phyloP scores from a whole-genome alignment of 805 yeast genomes.

The Danielozyma ontarioensis region DNA sequence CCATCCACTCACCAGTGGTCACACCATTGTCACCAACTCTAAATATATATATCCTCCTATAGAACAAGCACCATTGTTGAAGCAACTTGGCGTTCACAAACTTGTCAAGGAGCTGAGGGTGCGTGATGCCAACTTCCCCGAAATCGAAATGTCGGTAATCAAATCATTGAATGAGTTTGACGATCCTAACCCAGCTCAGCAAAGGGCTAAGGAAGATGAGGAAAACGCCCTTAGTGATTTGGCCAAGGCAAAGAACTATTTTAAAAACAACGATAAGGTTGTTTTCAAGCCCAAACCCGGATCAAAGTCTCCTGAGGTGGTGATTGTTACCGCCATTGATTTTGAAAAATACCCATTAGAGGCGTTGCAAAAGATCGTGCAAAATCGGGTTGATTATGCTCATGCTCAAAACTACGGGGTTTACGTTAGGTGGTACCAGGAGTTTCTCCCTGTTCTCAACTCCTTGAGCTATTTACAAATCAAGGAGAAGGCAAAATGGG shows the following conservation, averaged over 20 bases:
- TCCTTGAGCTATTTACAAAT: slow-evolving; percentile 35
- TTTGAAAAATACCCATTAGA: slow-evolving; percentile 58
- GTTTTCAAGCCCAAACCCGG: slow-evolving; percentile 36
- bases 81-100: slow-evolving; percentile 49
- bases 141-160: slow-evolving; percentile 28
- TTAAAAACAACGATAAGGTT: slow-evolving; percentile 61
- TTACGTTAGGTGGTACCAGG: slow-evolving; percentile 81
- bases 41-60: slow-evolving; percentile 67
- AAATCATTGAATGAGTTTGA: slow-evolving; percentile 40
- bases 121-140: slow-evolving; percentile 39
- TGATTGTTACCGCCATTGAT: slow-evolving; percentile 77
- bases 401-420: slow-evolving; percentile 75
- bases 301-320: slow-evolving; percentile 53
- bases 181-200: slow-evolving; percentile 32
- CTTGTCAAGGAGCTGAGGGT: slow-evolving; percentile 47
- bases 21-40: slow-evolving; percentile 41
- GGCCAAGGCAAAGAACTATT: slow-evolving; percentile 46
- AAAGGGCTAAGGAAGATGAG: slow-evolving; percentile 38
- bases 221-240: slow-evolving; percentile 42
- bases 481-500: slow-evolving; percentile 53
- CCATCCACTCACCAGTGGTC: slow-evolving; percentile 28
- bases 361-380: slow-evolving; percentile 64
- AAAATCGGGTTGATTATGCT: slow-evolving; percentile 86
- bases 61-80: slow-evolving; percentile 60
- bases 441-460: slow-evolving; percentile 61